These are phyloP conservation scores for Albizia julibrissin DNA, from an alignment of 306 rosid species.

Conservation along the genomic window DNA sequence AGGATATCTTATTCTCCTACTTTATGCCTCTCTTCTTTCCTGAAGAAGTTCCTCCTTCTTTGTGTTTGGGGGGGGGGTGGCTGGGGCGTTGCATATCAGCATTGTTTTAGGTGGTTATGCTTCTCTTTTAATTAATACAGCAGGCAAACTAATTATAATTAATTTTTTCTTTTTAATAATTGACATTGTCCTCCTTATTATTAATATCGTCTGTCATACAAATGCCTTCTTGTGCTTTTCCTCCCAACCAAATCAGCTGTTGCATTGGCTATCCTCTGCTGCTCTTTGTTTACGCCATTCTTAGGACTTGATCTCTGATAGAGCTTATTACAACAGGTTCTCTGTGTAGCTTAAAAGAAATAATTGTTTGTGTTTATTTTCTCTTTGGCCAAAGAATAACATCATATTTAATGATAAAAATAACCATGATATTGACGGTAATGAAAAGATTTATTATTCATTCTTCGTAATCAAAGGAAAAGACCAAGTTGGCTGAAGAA, in stretches of 20 bases:
- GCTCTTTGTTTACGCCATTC: neutral
- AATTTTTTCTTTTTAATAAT: neutral
- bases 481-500: neutral
- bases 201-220: neutral
- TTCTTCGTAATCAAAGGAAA: neutral
- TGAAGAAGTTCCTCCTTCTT: neutral
- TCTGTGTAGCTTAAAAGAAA: neutral
- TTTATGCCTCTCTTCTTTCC: neutral
- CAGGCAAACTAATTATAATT: neutral
- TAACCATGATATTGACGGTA: neutral
- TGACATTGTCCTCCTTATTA: neutral
- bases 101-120: neutral
- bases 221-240: neutral
- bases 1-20: neutral
- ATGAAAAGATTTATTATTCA: neutral
- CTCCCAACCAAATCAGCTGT: neutral
- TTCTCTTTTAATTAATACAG: neutral
- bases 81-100: neutral
- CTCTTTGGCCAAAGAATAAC: neutral
- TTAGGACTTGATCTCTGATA: neutral
- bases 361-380: neutral
- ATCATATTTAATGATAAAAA: neutral
- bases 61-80: neutral
- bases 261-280: conserved; percentile 5
- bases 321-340: neutral